Evolutionary conservation across 169 alveolate genomes (phyloP), one percentile per base, ranked within the genome.

Genomic region (Cryptosporidium tyzzeri): DNA sequence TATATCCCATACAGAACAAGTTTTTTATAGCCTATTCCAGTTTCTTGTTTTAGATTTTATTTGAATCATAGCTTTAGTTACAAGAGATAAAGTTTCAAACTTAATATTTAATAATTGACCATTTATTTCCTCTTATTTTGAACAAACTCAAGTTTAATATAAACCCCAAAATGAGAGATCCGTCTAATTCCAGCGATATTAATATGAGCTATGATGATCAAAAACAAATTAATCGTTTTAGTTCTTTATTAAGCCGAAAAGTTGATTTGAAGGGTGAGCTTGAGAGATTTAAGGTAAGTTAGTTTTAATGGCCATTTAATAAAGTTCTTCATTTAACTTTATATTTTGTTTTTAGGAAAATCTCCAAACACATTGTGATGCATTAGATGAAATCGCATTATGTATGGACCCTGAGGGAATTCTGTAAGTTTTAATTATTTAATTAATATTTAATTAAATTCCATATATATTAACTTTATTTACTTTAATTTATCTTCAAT

Each of bases 381-480:
- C 89, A 26, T 21, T 65, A 10, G 89, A 80, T 16, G 89, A 80
- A 29, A 65, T 80, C 45, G 21, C 89, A 18, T 33, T 80, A 26
- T 80, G 80, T n/a, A 80, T 80, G 89, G 80, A 80, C 39, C 75
- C 89, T 1, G 89, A 80, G 16, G 75, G 75, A 61, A 37, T 80
- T 35, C 55, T 80, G 89, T 80, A 80, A 80, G 89, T 80, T 80
- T 80, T 45, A n/a, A 48, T 48, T 48, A 2, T 48, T 48, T 48
- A 16, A 48, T 48, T 16, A 14, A 48, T 7, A 48, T 4, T 48
- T 5, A 14, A 14, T 45, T 45, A 45, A 45, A 45, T 48, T 48
- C 21, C 55, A 48, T 48, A 14, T 48, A 9, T 48, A 2, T 2
- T 31, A 12, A 14, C 23, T 48, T 8, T 48, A 48, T 48, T 48